Evolutionary conservation across 2,329 filamentous ascomycete species (phyloP).

Genomic region (Monosporascus sp.): DNA sequence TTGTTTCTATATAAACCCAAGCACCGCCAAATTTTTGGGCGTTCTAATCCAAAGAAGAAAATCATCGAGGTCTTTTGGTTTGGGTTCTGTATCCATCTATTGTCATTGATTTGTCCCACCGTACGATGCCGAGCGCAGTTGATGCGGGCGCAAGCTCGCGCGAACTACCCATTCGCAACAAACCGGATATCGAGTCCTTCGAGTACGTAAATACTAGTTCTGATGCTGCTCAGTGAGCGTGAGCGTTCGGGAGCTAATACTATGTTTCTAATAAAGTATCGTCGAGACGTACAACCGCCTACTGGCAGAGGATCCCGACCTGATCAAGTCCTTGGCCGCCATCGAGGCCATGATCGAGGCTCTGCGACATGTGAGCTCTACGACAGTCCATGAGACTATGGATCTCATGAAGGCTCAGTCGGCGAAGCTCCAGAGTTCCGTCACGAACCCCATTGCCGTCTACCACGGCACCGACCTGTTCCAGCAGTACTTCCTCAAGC

Average conservation of each 20-base stretch:
- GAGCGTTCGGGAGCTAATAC: constrained; percentile 1
- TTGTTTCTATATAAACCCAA: background rate
- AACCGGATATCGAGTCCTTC: constrained; percentile 23
- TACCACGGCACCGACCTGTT: constrained; percentile 94
- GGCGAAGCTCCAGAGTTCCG: constrained; percentile 67
- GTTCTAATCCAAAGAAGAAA: background rate
- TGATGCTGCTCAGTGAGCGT: background rate
- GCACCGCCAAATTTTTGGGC: too few species aligned
- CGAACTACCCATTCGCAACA: constrained; percentile 21
- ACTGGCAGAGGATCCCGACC: constrained; percentile 64
- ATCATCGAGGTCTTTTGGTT: background rate
- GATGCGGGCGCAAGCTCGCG: constrained; percentile 11
- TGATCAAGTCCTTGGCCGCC: constrained; percentile 93
- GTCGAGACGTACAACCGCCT: constrained; percentile 50
- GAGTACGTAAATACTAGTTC: constrained; percentile 14
- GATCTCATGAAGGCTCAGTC: constrained; percentile 77
- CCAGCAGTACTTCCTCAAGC: constrained; percentile 84
- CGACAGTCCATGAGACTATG: constrained; percentile 91
- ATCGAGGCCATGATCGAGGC: constrained; percentile 88
- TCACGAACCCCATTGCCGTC: constrained; percentile 85
- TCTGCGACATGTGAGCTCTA: constrained; percentile 71
- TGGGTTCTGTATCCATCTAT: background rate
- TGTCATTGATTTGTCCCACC: background rate
- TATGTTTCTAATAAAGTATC: constrained; percentile 35
- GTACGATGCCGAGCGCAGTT: constrained; percentile 10